Evolutionary conservation across 2,329 filamentous ascomycete species (phyloP).

Genomic region (Microsporum audouinii): DNA sequence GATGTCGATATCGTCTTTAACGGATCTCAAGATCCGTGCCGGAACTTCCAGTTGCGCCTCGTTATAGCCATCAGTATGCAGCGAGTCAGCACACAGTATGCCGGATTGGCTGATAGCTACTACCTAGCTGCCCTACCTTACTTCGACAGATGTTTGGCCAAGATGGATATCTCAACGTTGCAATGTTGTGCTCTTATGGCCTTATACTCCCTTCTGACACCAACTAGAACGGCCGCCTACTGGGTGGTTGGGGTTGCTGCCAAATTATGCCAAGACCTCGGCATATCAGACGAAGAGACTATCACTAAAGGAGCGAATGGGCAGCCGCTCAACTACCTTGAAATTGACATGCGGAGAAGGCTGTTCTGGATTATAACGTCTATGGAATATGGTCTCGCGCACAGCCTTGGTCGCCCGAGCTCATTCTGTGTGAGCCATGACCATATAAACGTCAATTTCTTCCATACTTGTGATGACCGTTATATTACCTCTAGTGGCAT

Average conservation of each 20-base stretch:
- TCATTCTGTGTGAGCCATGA: slow-evolving; percentile 74
- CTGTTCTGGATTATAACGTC: slow-evolving; percentile 78
- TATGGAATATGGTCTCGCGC: slow-evolving; percentile 80
- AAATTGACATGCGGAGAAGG: slow-evolving; percentile 79
- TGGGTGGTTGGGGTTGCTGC: slow-evolving; percentile 84
- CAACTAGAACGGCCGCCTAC: slow-evolving; percentile 83
- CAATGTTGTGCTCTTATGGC: slow-evolving; percentile 82
- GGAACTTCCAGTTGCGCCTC: slow-evolving; percentile 81
- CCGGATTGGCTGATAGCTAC: slow-evolving; percentile 89
- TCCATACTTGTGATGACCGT: slow-evolving; percentile 67
- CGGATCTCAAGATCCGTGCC: slow-evolving; percentile 63
- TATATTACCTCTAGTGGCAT: slow-evolving; percentile 72
- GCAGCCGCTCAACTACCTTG: slow-evolving; percentile 54
- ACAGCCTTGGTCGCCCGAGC: slow-evolving; percentile 76
- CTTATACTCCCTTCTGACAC: slow-evolving; percentile 84
- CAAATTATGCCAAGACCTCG: slow-evolving; percentile 77
- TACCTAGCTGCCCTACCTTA: slow-evolving; percentile 80
- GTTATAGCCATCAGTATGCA: slow-evolving; percentile 91
- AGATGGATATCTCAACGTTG: slow-evolving; percentile 81
- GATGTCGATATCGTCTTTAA: slow-evolving; percentile 73
- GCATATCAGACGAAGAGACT: slow-evolving; percentile 78
- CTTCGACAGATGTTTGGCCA: slow-evolving; percentile 68
- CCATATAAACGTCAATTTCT: slow-evolving; percentile 74
- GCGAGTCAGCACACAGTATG: slow-evolving; percentile 77
- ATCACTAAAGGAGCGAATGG: slow-evolving; percentile 55